These are phyloP conservation scores for Pontederia paniculata DNA, from an alignment of 176 grass and related monocot genomes.

Conservation along the genomic window DNA sequence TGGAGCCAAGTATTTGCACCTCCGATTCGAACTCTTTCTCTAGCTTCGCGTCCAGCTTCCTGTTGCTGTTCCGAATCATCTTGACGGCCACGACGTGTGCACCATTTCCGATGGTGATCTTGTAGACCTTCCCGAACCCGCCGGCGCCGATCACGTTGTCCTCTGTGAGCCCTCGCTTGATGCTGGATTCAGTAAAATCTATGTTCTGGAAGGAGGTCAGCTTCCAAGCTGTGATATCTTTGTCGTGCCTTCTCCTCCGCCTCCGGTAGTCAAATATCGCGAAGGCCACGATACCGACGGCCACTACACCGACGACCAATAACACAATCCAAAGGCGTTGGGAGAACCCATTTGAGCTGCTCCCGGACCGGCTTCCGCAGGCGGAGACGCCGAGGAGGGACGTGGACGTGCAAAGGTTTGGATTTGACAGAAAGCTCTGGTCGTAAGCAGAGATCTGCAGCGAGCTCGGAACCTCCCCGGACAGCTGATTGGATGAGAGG, in stretches of 20 bases:
- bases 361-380: background rate
- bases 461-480: constrained; percentile 22
- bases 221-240: constrained; percentile 27
- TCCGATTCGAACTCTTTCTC: constrained; percentile 57
- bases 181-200: constrained; percentile 25
- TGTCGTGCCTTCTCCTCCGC: background rate
- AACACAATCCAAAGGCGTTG: constrained; percentile 16
- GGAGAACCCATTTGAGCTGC: background rate
- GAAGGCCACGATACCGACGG: constrained; percentile 5
- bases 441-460: constrained; percentile 21
- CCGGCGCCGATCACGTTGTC: constrained; percentile 52
- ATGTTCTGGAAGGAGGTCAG: constrained; percentile 28
- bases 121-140: constrained; percentile 38
- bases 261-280: background rate
- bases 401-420: constrained; percentile 6
- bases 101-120: background rate
- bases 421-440: constrained; percentile 26
- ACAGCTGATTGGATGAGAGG: constrained; percentile 40
- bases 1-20: constrained; percentile 59
- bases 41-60: constrained; percentile 21
- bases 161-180: constrained; percentile 21
- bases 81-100: constrained; percentile 43
- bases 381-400: background rate
- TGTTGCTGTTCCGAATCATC: constrained; percentile 33
- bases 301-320: constrained; percentile 15